Conservation (phyloP, 495 filamentous ascomycete species). For the Schizothecium vesticola region DNA sequence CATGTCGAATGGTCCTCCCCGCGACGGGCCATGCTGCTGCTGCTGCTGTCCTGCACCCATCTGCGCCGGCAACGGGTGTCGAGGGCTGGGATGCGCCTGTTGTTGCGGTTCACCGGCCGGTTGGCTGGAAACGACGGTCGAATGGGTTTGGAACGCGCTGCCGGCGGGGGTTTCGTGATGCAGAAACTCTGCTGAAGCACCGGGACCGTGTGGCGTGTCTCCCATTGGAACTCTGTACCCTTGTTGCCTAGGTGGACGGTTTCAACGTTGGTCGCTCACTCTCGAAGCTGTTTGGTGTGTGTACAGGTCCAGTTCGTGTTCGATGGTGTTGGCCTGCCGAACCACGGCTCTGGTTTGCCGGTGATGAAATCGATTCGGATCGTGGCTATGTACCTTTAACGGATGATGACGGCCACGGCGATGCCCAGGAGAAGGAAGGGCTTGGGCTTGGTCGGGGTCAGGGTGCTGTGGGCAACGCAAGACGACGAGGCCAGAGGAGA, state of each 20-base stretch:
- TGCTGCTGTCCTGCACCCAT: constrained; percentile 32
- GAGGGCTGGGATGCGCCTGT: constrained; percentile 29
- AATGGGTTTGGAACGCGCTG: constrained; percentile 13
- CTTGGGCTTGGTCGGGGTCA: background rate
- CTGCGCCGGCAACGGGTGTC: constrained; percentile 33
- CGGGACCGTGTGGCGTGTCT: constrained; percentile 33
- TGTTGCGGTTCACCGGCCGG: constrained; percentile 21
- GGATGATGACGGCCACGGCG: background rate
- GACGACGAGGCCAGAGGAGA: background rate
- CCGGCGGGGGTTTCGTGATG: constrained; percentile 20
- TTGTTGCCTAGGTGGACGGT: background rate
- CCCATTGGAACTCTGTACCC: constrained; percentile 28
- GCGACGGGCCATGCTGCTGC: constrained; percentile 24
- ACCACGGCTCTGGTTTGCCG: background rate
- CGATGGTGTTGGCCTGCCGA: background rate
- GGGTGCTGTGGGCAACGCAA: background rate
- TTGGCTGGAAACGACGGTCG: constrained; percentile 4
- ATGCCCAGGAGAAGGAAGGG: background rate
- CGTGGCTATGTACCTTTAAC: background rate
- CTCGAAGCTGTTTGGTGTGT: background rate
- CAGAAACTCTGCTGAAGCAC: constrained; percentile 31
- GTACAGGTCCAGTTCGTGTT: background rate
- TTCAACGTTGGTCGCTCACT: background rate
- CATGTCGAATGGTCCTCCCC: constrained; percentile 39
- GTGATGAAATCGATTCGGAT: background rate